Evolutionary conservation across 345 rosid genomes (phyloP).

Genomic region (Populus euphratica): DNA sequence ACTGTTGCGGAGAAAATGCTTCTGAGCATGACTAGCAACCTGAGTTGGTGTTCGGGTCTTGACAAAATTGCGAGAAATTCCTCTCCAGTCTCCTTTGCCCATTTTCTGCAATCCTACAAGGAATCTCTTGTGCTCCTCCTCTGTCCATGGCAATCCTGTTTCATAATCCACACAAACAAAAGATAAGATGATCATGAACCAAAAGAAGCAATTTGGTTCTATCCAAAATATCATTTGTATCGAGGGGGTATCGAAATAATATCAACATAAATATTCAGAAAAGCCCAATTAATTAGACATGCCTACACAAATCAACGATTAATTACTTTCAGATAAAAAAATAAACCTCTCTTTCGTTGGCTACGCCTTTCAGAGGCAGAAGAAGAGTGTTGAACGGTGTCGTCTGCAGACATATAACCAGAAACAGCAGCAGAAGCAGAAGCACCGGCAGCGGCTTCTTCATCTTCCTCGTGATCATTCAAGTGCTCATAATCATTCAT

Average conservation of each 20-base stretch:
- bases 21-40: conserved; percentile 98
- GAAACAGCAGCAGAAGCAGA: conserved; percentile 23
- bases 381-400: conserved; percentile 49
- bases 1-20: conserved; percentile 72
- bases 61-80: conserved; percentile 81
- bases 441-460: conserved; percentile 14
- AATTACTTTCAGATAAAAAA: background rate
- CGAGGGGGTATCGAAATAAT: background rate
- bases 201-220: background rate
- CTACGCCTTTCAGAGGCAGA: conserved; percentile 31
- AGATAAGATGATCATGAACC: background rate
- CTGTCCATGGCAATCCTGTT: conserved; percentile 93
- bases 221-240: background rate
- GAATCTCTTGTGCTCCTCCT: conserved; percentile 89
- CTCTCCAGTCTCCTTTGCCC: conserved; percentile 96
- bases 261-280: background rate
- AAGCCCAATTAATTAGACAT: background rate
- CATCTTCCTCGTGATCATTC: conserved; percentile 11
- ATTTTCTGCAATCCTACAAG: conserved; percentile 75
- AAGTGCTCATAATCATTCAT: conserved; percentile 66
- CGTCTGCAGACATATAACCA: conserved; percentile 84
- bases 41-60: conserved; percentile 87
- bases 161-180: background rate
- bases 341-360: conserved; percentile 81
- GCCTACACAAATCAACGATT: background rate